Base-by-base conservation (phyloP, 2,329 filamentous ascomycete genomes). In the Chaetomium sp. region DNA sequence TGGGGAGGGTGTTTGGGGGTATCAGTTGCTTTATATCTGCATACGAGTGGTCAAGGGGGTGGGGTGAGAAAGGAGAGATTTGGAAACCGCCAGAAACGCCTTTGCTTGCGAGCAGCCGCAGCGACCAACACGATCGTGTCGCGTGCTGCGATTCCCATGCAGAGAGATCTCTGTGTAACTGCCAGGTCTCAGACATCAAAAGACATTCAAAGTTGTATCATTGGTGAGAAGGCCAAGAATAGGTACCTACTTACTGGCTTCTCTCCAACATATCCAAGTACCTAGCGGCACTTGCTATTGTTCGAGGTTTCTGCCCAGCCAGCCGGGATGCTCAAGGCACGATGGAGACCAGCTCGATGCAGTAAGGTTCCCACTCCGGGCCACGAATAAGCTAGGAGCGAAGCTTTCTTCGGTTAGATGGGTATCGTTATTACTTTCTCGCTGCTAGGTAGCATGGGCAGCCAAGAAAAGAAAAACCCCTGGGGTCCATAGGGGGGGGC, bases 21-120 rank as follows among this genome's bases (percentile, higher is more conserved):
- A 50, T 49, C 33, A 5, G 57, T 25, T 58, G 55, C 63, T 64
- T 65, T 68, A 67, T 68, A 66, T 62, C 45, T 57, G 67, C 60
- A 23, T 19, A 25, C 7, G 33, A 23, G 50, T 25, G n/a, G 45
- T 21, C 53, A 54, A 25, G 59, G 38, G 38, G 38, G 35, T 42
- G 38, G 38, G 38, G 38, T n/a, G 54, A 47, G 21, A 57, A 42
- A 57, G 21, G 56, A 55, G 31, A 59, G 56, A 62, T 13, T 38
- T 29, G 23, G 9, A 45, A 53, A 19, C 21, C 21, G 12, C 21
- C 13, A 56, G 57, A 16, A 21, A 23, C 16, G 19, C 42, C n/a
- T 6, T 57, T 50, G 23, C 8, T 53, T 45, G 29, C 38, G 25
- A 42, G 51, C 4, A 27, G 55, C 35, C 35, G 53, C 47, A 35